phyloP scores from a whole-genome alignment of 2,329 filamentous ascomycete genomes.

The Cytospora chrysosperma region DNA sequence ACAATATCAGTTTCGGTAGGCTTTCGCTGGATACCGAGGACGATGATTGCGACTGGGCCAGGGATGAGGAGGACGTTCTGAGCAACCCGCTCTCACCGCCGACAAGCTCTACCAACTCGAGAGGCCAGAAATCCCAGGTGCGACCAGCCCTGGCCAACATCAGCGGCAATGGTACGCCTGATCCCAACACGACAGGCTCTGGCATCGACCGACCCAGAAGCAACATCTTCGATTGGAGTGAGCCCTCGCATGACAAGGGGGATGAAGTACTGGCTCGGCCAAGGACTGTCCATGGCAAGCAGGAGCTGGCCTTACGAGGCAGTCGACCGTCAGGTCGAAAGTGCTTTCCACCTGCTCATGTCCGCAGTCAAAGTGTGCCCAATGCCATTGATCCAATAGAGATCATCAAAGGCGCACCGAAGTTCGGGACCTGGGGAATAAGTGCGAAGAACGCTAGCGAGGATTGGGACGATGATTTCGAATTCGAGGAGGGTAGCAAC shows the following conservation, averaged over 20 bases:
- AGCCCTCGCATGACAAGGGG: constrained; percentile 63
- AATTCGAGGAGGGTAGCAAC: constrained; percentile 57
- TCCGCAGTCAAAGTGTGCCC: constrained; percentile 79
- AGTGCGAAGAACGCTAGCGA: constrained; percentile 78
- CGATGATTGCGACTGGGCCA: constrained; percentile 63
- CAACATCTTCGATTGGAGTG: constrained; percentile 78
- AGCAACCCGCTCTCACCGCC: constrained; percentile 60
- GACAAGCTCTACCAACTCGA: constrained; percentile 52
- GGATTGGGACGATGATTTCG: constrained; percentile 89
- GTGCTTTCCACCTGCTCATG: constrained; percentile 66
- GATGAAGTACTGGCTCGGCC: constrained; percentile 63
- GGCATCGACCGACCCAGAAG: constrained; percentile 56
- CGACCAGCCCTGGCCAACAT: constrained; percentile 54
- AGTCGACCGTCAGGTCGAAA: constrained; percentile 67
- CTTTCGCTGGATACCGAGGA: constrained; percentile 58
- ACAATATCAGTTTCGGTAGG: constrained; percentile 43
- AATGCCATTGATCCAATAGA: constrained; percentile 64
- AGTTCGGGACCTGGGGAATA: constrained; percentile 80
- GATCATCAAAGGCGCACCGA: constrained; percentile 54
- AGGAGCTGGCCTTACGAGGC: constrained; percentile 67
- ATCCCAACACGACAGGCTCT: constrained; percentile 34
- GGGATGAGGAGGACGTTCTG: constrained; percentile 53
- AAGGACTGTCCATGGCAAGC: constrained; percentile 74
- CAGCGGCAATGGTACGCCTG: constrained; percentile 46
- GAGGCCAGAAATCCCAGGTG: constrained; percentile 52